Conservation (phyloP, 169 alveolate species). For the Miamiensis avidus region DNA sequence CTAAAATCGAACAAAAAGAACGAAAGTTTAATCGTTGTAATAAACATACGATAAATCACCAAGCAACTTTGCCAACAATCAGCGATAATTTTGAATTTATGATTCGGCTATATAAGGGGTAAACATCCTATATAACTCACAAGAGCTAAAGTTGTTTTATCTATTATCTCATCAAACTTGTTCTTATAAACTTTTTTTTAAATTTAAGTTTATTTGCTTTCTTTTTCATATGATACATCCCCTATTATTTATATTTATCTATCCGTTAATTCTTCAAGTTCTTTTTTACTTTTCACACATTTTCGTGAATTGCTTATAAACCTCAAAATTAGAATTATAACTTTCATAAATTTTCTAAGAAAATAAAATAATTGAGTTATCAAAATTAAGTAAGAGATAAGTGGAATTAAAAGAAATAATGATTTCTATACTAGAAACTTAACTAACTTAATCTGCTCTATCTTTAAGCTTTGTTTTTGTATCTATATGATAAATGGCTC, state of each 20-base stretch:
- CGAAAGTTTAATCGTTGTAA: neutral
- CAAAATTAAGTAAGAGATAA: too few species aligned
- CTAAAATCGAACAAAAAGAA: neutral
- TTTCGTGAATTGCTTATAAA: neutral
- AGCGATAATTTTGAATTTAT: neutral
- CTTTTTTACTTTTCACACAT: too few species aligned
- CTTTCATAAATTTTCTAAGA: neutral
- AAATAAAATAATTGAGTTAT: too few species aligned
- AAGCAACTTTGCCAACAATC: neutral
- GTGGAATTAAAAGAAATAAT: too few species aligned
- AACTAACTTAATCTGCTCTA: too few species aligned
- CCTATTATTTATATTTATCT: too few species aligned
- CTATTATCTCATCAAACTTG: neutral
- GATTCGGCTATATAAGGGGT: neutral
- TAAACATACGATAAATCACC: neutral
- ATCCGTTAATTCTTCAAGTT: neutral
- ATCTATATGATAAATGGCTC: too few species aligned
- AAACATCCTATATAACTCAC: too few species aligned
- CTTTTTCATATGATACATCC: neutral
- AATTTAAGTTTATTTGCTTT: neutral
- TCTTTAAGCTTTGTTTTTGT: too few species aligned
- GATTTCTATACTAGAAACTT: too few species aligned
- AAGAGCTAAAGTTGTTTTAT: neutral
- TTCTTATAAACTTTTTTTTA: too few species aligned
- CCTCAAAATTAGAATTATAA: neutral